Base-by-base conservation (phyloP, 148 eudicot genomes). In the Heliamphora exappendiculata region DNA sequence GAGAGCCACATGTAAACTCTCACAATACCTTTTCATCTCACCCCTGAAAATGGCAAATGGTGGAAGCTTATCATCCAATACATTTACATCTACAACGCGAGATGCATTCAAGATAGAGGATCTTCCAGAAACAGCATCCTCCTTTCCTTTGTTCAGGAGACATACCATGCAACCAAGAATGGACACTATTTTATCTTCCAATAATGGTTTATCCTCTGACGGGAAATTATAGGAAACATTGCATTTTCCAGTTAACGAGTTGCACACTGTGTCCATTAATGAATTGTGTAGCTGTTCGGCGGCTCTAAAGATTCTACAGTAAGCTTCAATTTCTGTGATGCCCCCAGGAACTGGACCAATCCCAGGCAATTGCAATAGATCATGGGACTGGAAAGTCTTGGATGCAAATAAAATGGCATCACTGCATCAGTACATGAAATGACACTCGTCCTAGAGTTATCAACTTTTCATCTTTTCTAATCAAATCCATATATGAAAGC, bases 141-240 rank as follows among this genome's bases (percentile, higher is more conserved):
- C 93, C 58, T 89, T 85, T 78, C 94, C 97, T 85, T 95, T 92
- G 75, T 95, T 91, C 51, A 92, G 78, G 28, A 95, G 97, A 70
- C 94, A 92, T 28, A 92, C 84, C 96, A 95, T 95, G 84, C 99
- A 92, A 73, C 99, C 99, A 75, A 95, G 97, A 62, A 95, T 93
- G 0, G 99, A 87, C 11, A 91, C 99, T 71, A 93, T 85, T 78
- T 89, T 93, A 72, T 93, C 89, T 81, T 95, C 99, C 82, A 91
- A 72, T 73, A 91, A 62, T 22, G 88, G 73, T 69, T 87, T 87
- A 66, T 86, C 91, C 72, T 88, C 91, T 20, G 90, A 84, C 1
- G 94, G 85, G 50, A 82, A 79, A 58, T 86, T 91, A 77, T 92
- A 95, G 3, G 97, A 91, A 65, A 95, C 97, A 51, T 81, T 89